Base-by-base conservation (phyloP, 805 yeast genomes). In the Cyberlindnera nakhonratchasimensis region DNA sequence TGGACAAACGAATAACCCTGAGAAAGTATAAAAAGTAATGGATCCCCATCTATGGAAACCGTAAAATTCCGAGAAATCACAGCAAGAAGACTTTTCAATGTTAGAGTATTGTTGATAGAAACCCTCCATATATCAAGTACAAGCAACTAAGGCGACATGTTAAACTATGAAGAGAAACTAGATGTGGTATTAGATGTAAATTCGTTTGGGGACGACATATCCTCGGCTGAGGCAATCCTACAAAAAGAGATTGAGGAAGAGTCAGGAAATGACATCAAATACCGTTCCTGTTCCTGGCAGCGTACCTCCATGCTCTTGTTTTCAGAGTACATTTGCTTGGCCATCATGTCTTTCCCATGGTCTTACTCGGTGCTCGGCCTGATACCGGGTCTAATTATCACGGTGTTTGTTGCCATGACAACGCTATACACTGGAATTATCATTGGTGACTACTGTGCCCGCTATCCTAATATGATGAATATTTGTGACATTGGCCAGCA, bases 271-370 rank as follows among this genome's bases (percentile, higher is more conserved):
- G 51, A 51, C 11, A 75, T 77, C 57, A 66, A 75, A 55, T 77
- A 74, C 50, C 60, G 74, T 37, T 63, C 71, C 17, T 75, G 81
- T 48, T 70, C 80, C 21, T 77, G 82, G 82, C 73, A 70, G 50
- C 73, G 69, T 47, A 75, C 82, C 0, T 79, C 82, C 1, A 80
- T 79, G n/a, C 64, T 78, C 30, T 61, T 78, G 39, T 74, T 78
- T 47, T 72, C 79, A 2, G 83, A 78, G 55, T 78, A 78, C 56
- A 75, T 77, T 24, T 79, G 82, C 51, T 64, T 78, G 46, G 83
- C 83, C 12, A 75, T 77, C 45, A 69, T 78, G 78, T 74, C 80
- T n/a, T 78, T 78, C 55, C 84, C 84, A 0, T 76, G 82, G 81
- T 74, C 80, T 10, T 78, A 74, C 51, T 75, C 82, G 3, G 77